A percentile compares a stretch with the other conserved stretches of the same genome.
These are phyloP conservation scores for Trypanosoma theileri DNA, from an alignment of 208 protist genomes.

Conservation along the genomic window DNA sequence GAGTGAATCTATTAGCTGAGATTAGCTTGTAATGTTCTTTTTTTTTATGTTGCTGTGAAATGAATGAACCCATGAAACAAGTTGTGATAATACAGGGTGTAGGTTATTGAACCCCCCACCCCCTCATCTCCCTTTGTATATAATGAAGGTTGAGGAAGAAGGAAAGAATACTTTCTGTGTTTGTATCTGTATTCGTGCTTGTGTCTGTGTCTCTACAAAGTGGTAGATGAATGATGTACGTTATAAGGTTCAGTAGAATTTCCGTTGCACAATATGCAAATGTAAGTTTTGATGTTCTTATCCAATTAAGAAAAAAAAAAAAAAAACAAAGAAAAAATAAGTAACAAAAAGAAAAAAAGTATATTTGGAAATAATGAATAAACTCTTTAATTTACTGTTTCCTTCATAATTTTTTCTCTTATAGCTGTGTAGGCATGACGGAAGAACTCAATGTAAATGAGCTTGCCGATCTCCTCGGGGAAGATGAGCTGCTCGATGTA, in stretches of 20 bases:
- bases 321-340: neutral
- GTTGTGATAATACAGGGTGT: too few relatives aligned
- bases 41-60: too few relatives aligned
- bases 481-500: constrained; percentile 22
- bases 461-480: constrained; percentile 58
- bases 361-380: constrained; percentile 4
- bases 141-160: too few relatives aligned
- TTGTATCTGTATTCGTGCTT: too few relatives aligned
- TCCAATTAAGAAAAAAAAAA: neutral
- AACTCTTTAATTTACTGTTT: constrained; percentile 15
- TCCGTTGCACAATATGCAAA: too few relatives aligned
- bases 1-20: constrained; percentile 48
- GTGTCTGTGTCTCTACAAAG: too few relatives aligned
- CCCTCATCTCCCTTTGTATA: too few relatives aligned
- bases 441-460: constrained; percentile 76
- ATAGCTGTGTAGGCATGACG: constrained; percentile 33
- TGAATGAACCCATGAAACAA: too few relatives aligned
- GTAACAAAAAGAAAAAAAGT: neutral
- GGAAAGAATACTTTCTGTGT: too few relatives aligned
- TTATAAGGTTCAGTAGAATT: too few relatives aligned
- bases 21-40: constrained; percentile 22
- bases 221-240: too few relatives aligned
- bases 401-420: constrained; percentile 22
- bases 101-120: too few relatives aligned
- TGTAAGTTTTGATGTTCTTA: neutral